These are phyloP conservation scores for Pleomassaria siparia DNA, from an alignment of 2,329 filamentous ascomycete genomes.

Conservation along the genomic window DNA sequence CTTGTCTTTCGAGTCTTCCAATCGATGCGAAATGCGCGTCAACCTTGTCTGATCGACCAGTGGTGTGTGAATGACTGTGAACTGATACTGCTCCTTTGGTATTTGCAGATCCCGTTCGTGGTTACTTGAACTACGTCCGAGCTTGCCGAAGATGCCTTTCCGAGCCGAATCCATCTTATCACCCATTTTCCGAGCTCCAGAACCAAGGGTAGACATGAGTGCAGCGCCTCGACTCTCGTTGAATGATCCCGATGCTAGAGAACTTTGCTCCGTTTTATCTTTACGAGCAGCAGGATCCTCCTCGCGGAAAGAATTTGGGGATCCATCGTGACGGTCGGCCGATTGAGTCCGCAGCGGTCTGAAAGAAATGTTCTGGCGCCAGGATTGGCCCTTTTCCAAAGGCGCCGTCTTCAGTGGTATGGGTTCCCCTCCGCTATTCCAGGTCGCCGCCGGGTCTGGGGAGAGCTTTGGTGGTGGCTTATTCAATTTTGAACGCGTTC, in stretches of 20 bases:
- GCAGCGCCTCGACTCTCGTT: slow-evolving; percentile 62
- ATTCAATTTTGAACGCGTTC: slow-evolving; percentile 33
- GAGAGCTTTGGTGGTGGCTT: slow-evolving; percentile 32
- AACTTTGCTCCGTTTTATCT: slow-evolving; percentile 36
- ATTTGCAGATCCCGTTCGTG: slow-evolving; percentile 64
- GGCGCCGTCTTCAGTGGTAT: slow-evolving; percentile 64
- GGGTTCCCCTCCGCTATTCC: slow-evolving; percentile 39
- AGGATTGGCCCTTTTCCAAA: slow-evolving; percentile 66
- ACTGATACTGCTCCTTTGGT: slow-evolving; percentile 78
- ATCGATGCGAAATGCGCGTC: slow-evolving; percentile 85
- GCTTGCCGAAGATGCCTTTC: slow-evolving; percentile 81
- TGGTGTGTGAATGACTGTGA: slow-evolving; percentile 83
- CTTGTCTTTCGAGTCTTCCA: slow-evolving; percentile 88
- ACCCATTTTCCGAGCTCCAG: slow-evolving; percentile 71
- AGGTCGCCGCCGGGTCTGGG: slow-evolving; percentile 30
- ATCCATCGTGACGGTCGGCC: slow-evolving; percentile 61
- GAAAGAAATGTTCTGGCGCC: slow-evolving; percentile 67
- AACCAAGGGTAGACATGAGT: slow-evolving; percentile 74
- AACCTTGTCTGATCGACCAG: slow-evolving; percentile 86
- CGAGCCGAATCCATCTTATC: slow-evolving; percentile 71
- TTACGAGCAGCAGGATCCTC: slow-evolving; percentile 28
- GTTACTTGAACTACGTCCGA: slow-evolving; percentile 69
- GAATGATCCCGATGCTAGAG: slow-evolving; percentile 51
- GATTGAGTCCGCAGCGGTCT: slow-evolving; percentile 67
- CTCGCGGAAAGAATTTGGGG: slow-evolving; percentile 33